Evolutionary conservation across 2,329 filamentous ascomycete species (phyloP), one percentile per base, ranked within the genome.

Genomic region (Claviceps sp.): DNA sequence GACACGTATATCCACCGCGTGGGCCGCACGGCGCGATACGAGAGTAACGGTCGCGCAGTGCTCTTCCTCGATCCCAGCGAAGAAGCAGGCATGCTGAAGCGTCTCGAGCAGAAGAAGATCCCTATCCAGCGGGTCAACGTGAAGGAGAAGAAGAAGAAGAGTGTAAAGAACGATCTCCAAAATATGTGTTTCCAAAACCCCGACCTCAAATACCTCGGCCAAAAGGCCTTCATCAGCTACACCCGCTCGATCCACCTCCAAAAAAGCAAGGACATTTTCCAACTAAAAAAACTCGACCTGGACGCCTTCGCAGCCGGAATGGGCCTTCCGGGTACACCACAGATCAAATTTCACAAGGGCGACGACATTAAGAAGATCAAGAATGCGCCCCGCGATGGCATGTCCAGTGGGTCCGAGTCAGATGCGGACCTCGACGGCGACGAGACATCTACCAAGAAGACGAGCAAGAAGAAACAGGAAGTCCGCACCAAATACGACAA

Each of bases 1-100:
- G 93, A 97, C 62, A 98, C 93, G 0, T 98, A 98, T 62, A 97
- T 98, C 59, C 93, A 98, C 69, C 82, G 93, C 54, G 91, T 96
- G 4, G 93, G 93, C 1, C 81, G 93, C 34, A 97, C 93, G 18
- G 93, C 93, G n/a, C 81, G 91, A 22, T 97, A 94, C 66, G 85
- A 96, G 61, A 85, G 86, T 57, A 81, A 88, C 50, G 93, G 93
- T 7, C 82, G 85, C 41, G 91, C 93, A 1, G 88, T 97, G 0
- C 68, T 98, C 0, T 96, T 98, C 66, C 72, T 98, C 0, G 88
- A 95, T 52, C 91, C 93, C 0, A 93, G 82, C 59, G 94, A 98
- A 67, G 91, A 96, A 65, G 77, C 82, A 53, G 90, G 87, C n/a
- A 95, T 98, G 86, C 62, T 96, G 45, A 82, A 85, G 63, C 78